Evolutionary conservation across 139 green algal genomes (phyloP).

Genomic region (Astrephomene gubernaculifera): DNA sequence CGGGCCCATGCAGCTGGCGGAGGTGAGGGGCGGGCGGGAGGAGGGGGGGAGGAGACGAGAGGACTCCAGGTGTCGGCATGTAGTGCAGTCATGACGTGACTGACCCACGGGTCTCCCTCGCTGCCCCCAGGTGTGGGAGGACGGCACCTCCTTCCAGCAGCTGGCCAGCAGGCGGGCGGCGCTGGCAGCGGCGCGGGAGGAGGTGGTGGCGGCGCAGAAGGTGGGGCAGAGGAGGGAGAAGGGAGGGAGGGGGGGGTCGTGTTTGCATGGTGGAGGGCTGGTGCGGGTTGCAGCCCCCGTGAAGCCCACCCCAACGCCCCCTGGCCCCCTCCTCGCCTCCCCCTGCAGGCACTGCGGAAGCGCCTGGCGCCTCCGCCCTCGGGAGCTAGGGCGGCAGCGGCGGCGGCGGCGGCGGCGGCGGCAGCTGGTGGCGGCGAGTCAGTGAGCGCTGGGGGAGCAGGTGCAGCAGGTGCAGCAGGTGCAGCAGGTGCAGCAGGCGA

Average conservation of each 20-base stretch:
- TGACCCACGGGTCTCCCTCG: background rate
- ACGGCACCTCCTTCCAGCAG: slow-evolving; percentile 79
- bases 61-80: background rate
- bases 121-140: slow-evolving; percentile 80
- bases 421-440: background rate
- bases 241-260: no score
- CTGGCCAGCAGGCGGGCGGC: slow-evolving; percentile 51
- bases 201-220: slow-evolving; percentile 81
- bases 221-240: slow-evolving; percentile 31
- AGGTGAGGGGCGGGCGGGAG: slow-evolving; percentile 11
- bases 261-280: background rate
- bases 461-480: no score
- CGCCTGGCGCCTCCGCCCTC: slow-evolving; percentile 51
- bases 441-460: no score
- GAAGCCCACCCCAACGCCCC: background rate
- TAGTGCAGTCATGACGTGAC: background rate
- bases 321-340: background rate
- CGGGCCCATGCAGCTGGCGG: slow-evolving; percentile 52
- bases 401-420: background rate
- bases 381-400: background rate
- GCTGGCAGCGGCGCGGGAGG: slow-evolving; percentile 66
- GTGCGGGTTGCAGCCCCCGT: background rate
- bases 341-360: slow-evolving; percentile 50
- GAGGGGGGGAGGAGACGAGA: background rate
- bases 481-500: background rate